Conservation (phyloP, 208 protist genomes). For the Entamoeba dispar region DNA sequence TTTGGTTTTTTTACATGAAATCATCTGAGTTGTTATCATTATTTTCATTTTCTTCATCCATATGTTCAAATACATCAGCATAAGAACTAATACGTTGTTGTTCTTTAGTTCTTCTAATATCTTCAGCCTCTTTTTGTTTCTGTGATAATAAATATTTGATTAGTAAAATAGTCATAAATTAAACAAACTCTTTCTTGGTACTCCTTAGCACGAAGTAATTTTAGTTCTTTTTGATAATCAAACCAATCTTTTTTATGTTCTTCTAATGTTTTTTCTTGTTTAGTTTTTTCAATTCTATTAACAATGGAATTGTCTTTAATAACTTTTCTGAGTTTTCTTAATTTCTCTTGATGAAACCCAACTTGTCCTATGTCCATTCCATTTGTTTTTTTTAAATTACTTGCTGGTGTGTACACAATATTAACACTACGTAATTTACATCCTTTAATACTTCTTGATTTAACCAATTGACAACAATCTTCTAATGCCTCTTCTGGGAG, state of each 20-base stretch:
- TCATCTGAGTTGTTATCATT: too few relatives aligned
- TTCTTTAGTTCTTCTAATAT: not conserved
- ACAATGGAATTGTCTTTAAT: not conserved
- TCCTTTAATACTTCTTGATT: conserved; percentile 8
- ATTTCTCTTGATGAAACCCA: conserved; percentile 61
- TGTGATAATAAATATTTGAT: not conserved
- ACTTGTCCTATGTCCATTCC: conserved; percentile 78
- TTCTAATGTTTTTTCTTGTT: not conserved
- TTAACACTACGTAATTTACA: conserved; percentile 47
- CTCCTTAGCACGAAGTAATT: not conserved
- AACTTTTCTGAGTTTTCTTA: not conserved
- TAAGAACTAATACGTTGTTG: not conserved
- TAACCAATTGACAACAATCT: not conserved
- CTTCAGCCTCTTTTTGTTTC: not conserved
- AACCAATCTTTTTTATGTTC: not conserved
- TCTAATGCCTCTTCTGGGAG: not conserved
- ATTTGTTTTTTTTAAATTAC: conserved; percentile 78
- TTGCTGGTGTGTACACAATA: conserved; percentile 80
- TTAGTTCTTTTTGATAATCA: not conserved
- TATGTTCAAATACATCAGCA: not conserved
- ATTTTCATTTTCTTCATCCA: too few relatives aligned
- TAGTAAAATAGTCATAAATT: not conserved
- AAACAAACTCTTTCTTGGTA: not conserved
- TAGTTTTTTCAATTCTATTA: not conserved
- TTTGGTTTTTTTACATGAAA: too few relatives aligned